Evolutionary conservation across 2,329 filamentous ascomycete genomes (phyloP).

Genomic region (Raffaelea deltoideospora): DNA sequence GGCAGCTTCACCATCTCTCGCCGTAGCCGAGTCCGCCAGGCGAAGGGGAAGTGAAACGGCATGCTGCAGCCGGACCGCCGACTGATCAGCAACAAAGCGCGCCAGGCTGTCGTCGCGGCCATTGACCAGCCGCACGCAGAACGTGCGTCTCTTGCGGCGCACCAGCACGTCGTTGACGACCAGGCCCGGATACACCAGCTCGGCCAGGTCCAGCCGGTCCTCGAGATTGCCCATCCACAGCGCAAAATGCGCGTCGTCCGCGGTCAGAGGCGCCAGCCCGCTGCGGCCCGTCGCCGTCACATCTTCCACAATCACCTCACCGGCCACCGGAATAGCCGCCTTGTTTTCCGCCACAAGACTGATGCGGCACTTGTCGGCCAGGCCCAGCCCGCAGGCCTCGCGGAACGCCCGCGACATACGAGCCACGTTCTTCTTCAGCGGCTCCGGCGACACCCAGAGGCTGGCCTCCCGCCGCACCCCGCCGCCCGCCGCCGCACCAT

Average conservation of each 20-base stretch:
- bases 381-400: constrained; percentile 54
- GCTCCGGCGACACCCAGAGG: constrained; percentile 5
- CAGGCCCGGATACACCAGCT: constrained; percentile 56
- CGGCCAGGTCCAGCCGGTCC: constrained; percentile 27
- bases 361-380: constrained; percentile 50
- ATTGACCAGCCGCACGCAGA: constrained; percentile 43
- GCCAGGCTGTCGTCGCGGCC: constrained; percentile 27
- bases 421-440: constrained; percentile 14
- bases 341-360: constrained; percentile 26
- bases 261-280: constrained; percentile 9
- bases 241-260: constrained; percentile 15
- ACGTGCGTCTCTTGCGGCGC: constrained; percentile 42
- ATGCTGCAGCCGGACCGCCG: constrained; percentile 21
- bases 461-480: constrained; percentile 6
- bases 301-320: constrained; percentile 45
- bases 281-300: constrained; percentile 30
- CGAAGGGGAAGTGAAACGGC: constrained; percentile 8
- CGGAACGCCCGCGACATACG: constrained; percentile 61
- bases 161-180: constrained; percentile 49
- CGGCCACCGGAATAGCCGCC: constrained; percentile 34
- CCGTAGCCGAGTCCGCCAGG: too few species aligned
- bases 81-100: constrained; percentile 20
- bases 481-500: background rate
- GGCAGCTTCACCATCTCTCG: too few species aligned
- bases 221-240: constrained; percentile 22